phyloP scores from a whole-genome alignment of 192 early-diverging fungal genomes.

The Piromyces finnis region DNA sequence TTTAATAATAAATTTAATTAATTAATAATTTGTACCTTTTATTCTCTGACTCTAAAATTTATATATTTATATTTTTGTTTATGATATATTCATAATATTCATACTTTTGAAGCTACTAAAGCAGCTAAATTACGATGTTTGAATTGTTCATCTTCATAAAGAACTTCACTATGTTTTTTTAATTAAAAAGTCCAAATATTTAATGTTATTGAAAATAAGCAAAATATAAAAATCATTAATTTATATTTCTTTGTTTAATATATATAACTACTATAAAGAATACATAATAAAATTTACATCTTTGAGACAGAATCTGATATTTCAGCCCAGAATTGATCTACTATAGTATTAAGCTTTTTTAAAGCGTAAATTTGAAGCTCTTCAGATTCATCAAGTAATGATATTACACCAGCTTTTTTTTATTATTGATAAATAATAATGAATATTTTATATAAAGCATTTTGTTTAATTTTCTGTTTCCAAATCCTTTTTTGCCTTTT shows the following conservation, averaged over 20 bases:
- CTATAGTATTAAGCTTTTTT: conserved; percentile 68
- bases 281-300: no score
- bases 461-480: no score
- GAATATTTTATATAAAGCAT: no score
- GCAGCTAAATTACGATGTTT: conserved; percentile 75
- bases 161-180: conserved; percentile 50
- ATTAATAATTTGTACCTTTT: no score
- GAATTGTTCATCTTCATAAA: conserved; percentile 83
- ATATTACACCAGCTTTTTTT: conserved; percentile 70
- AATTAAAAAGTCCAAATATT: no score
- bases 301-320: conserved; percentile 81
- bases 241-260: no score
- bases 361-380: conserved; percentile 87
- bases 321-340: conserved; percentile 96
- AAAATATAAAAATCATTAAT: no score
- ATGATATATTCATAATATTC: no score
- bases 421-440: background rate
- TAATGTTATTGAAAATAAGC: no score
- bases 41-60: no score
- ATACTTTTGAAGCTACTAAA: conserved; percentile 87
- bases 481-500: background rate
- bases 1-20: no score
- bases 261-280: no score
- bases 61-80: background rate
- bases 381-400: conserved; percentile 86